Conservation (phyloP, 1,139 yeast species). For the Suhomyces kunorum region DNA sequence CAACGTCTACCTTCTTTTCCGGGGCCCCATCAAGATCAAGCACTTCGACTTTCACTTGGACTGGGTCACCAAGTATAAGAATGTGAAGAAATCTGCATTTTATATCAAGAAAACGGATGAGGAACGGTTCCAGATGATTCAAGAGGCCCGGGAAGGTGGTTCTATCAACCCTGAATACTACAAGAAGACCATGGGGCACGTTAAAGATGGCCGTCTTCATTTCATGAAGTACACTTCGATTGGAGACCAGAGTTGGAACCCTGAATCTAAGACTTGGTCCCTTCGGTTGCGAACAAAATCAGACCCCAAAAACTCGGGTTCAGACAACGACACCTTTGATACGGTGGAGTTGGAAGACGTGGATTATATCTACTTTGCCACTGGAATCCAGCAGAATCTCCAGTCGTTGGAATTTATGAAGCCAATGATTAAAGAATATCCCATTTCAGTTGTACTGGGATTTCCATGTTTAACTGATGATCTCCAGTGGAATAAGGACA, state of each 20-base stretch:
- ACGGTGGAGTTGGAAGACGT: conserved; percentile 17
- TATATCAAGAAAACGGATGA: conserved; percentile 46
- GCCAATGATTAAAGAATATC: conserved; percentile 26
- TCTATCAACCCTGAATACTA: conserved; percentile 51
- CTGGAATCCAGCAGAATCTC: conserved; percentile 42
- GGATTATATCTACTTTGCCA: conserved; percentile 47
- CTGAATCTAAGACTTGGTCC: conserved; percentile 18
- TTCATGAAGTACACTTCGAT: conserved; percentile 29
- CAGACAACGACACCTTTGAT: conserved; percentile 12
- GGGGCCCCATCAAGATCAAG: conserved; percentile 47
- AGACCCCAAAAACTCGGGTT: conserved; percentile 8
- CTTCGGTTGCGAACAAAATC: conserved; percentile 11
- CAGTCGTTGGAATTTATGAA: conserved; percentile 31
- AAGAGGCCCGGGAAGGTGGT: conserved; percentile 50
- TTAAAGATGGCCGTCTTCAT: conserved; percentile 29
- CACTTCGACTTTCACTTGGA: conserved; percentile 54
- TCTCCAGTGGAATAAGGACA: conserved; percentile 41
- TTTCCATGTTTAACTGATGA: conserved; percentile 49
- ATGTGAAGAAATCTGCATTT: conserved; percentile 43
- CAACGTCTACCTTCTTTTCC: conserved; percentile 36
- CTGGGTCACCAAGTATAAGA: conserved; percentile 54
- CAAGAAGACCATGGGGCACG: conserved; percentile 33
- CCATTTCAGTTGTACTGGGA: conserved; percentile 38
- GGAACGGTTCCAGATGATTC: conserved; percentile 43
- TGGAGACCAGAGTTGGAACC: conserved; percentile 24